A percentile compares a stretch with the other conserved stretches of the same genome.
phyloP scores from a whole-genome alignment of 2,329 filamentous ascomycete species.

The Aspergillus viridinutans region DNA sequence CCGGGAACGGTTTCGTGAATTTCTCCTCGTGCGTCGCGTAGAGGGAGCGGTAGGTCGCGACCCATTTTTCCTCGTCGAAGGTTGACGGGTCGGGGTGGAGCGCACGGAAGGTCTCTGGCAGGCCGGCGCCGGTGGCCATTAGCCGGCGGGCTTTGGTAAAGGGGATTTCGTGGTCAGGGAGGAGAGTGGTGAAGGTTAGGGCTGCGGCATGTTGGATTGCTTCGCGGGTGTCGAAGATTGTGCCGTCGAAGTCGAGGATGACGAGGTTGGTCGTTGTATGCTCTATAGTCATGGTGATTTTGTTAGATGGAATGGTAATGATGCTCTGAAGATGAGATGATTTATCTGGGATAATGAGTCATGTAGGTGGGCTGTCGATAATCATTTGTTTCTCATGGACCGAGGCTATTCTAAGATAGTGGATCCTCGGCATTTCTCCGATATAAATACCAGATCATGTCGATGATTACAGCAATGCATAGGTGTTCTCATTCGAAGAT shows the following conservation, averaged over 20 bases:
- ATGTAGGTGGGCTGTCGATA: no score
- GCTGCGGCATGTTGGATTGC: conserved; percentile 8
- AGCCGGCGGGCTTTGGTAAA: conserved; percentile 1
- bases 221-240: conserved; percentile 13
- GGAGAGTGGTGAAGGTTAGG: conserved; percentile 9
- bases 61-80: conserved; percentile 14
- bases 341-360: neutral
- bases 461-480: no score
- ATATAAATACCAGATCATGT: neutral
- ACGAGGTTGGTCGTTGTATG: conserved; percentile 5
- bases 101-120: conserved; percentile 6
- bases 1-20: conserved; percentile 17
- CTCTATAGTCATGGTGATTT: neutral
- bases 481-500: no score
- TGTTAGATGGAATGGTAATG: neutral
- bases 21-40: conserved; percentile 18
- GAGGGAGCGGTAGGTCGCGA: conserved; percentile 16
- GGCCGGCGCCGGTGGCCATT: conserved; percentile 9
- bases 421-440: neutral
- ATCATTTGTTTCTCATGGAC: neutral
- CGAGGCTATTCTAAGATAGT: neutral
- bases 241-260: conserved; percentile 18
- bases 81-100: conserved; percentile 3
- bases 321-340: neutral
- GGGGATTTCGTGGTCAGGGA: conserved; percentile 1